Conservation (phyloP, 139 green algal genomes). For the Desmodesmus armatus region DNA sequence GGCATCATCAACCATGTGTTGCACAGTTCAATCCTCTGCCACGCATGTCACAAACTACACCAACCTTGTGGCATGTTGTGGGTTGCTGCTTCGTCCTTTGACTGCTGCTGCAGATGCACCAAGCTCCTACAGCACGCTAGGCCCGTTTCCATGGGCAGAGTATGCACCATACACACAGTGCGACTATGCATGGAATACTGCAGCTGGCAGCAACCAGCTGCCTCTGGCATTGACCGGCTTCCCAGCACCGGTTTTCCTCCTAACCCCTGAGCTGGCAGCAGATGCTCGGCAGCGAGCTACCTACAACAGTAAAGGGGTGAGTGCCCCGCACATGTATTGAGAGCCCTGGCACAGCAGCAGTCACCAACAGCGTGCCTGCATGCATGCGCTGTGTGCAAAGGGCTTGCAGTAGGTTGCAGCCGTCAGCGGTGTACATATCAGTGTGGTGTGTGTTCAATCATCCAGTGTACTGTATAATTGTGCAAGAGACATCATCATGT, state of each 20-base stretch:
- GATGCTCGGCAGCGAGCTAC: slow-evolving; percentile 48
- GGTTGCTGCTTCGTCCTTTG: no score
- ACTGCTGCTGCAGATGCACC: slow-evolving; percentile 10
- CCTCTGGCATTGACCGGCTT: no score
- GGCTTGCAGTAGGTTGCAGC: no score
- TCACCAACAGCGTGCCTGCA: neutral
- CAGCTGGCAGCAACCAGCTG: slow-evolving; percentile 16
- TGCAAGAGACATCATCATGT: no score
- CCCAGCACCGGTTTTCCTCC: slow-evolving; percentile 51
- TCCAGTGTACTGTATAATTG: no score
- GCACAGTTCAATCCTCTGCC: no score
- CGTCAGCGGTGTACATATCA: no score
- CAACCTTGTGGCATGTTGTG: neutral
- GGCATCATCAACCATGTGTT: no score
- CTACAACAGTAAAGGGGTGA: slow-evolving; percentile 58
- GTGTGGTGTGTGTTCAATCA: no score
- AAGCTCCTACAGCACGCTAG: slow-evolving; percentile 7
- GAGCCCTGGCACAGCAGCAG: no score
- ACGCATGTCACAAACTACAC: no score
- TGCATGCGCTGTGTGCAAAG: neutral
- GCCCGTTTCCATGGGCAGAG: slow-evolving; percentile 45
- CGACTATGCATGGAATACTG: slow-evolving; percentile 61
- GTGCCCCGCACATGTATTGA: no score
- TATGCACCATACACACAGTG: slow-evolving; percentile 49
- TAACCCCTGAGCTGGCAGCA: slow-evolving; percentile 30